Base-by-base conservation (phyloP, 306 rosid species). In the Ormosia emarginata region DNA sequence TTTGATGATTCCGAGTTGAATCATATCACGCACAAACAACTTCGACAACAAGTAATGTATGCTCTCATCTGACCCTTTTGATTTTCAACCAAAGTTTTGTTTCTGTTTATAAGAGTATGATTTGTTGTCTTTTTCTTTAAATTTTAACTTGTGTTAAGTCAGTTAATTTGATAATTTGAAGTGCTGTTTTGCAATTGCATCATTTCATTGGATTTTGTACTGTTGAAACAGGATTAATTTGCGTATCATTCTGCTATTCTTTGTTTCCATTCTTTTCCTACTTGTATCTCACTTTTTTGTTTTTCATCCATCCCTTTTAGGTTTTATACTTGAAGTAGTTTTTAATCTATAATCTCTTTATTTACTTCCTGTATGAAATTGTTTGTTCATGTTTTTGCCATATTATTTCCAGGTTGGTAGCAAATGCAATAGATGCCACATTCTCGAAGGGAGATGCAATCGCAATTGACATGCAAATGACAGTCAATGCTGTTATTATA, bases 401-500 rank as follows among this genome's bases (percentile, higher is more conserved):
- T 68, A 56, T 81, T 6, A 82, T 84, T 82, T 70, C 41, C 87
- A 94, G 98, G 97, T 56, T 90, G 88, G 97, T 90, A 78, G 92
- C 97, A 32, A 90, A 87, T 79, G 97, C 93, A 43, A 79, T 92
- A 69, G 92, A 88, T 43, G 75, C 84, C 29, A 88, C 84, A 24
- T 92, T 92, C 86, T 84, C 97, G 1, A 92, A 79, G 87, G 97
- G 98, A 5, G 98, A 92, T 78, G 86, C 98, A 75, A 94, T 94
- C 4, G 97, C 98, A 43, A 94, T 92, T 71, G 97, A 94, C 88
- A 90, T 90, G 95, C 94, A 92, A 65, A 91, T 94, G 98, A 94
- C 97, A 30, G 94, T 83, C 75, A 77, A 74, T 78, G 89, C 98
- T 12, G 97, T 94, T 73, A 71, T 92, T 72, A 91, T 94, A 81